A percentile compares a stretch with the other conserved stretches of the same genome.
Evolutionary conservation across 2,329 filamentous ascomycete species (phyloP).

Genomic region (Aureobasidium sp.): DNA sequence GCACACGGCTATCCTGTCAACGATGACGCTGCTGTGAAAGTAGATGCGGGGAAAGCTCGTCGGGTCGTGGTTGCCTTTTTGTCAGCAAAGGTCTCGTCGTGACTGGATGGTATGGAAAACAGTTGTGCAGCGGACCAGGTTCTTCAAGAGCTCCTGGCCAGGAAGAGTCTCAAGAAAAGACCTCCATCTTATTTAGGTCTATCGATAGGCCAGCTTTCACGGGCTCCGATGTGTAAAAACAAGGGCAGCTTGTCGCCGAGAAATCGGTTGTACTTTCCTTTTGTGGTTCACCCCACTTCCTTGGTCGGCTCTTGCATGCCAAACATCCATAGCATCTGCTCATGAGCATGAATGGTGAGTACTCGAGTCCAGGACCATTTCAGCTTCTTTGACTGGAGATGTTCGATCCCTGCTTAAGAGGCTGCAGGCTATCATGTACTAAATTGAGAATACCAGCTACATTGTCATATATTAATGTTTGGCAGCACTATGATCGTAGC

Average conservation of each 20-base stretch:
- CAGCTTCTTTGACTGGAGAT: too few relatives aligned
- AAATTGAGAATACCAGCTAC: too few relatives aligned
- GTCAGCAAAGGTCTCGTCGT: not conserved
- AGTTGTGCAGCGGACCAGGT: too few relatives aligned
- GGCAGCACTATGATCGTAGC: too few relatives aligned
- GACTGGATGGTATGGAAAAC: not conserved
- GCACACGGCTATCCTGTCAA: not conserved
- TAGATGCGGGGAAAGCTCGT: conserved; percentile 15
- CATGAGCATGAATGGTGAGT: too few relatives aligned
- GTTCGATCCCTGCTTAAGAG: too few relatives aligned
- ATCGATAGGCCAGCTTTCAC: conserved; percentile 15
- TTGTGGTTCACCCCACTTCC: not conserved
- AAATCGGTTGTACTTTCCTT: conserved; percentile 7
- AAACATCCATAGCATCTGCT: too few relatives aligned
- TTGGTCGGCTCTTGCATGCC: not conserved
- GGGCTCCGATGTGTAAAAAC: conserved; percentile 5
- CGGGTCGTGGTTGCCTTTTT: not conserved
- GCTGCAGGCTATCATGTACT: too few relatives aligned
- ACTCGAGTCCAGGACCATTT: too few relatives aligned
- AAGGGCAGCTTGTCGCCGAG: not conserved
- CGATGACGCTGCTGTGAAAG: not conserved
- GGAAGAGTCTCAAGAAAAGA: not conserved
- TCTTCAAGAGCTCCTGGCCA: not conserved
- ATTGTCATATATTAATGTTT: too few relatives aligned
- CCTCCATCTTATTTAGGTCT: not conserved